These are phyloP conservation scores for Penicillium bovifimosum DNA, from an alignment of 495 filamentous ascomycete genomes.

Conservation along the genomic window DNA sequence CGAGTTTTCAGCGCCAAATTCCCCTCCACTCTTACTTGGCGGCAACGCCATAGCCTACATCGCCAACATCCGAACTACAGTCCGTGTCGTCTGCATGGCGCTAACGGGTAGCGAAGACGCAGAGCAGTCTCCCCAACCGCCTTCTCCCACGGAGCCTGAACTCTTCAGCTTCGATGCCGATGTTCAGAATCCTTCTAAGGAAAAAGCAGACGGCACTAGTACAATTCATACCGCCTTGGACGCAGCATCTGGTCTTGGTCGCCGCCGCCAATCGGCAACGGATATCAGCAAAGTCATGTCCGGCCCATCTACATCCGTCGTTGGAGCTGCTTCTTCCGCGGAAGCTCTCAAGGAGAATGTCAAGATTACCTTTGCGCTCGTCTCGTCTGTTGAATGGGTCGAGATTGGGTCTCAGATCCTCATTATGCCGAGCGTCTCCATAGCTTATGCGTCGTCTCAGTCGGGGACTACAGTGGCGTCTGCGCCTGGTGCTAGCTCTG, in stretches of 20 bases:
- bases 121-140: conserved; percentile 24
- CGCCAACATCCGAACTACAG: conserved; percentile 77
- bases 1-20: conserved; percentile 36
- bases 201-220: conserved; percentile 6
- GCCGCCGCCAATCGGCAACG: conserved; percentile 9
- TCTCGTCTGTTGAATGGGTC: conserved; percentile 76
- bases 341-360: conserved; percentile 34
- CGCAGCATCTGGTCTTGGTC: not conserved
- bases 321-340: conserved; percentile 14
- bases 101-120: conserved; percentile 33
- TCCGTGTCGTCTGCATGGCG: conserved; percentile 57
- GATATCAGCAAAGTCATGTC: conserved; percentile 26
- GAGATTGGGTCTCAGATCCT: conserved; percentile 74
- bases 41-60: conserved; percentile 74
- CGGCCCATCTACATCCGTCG: not conserved
- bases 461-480: conserved; percentile 23
- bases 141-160: conserved; percentile 43
- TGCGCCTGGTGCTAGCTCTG: conserved; percentile 10
- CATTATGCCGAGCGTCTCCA: conserved; percentile 59
- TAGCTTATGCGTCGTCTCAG: conserved; percentile 21
- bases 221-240: not conserved
- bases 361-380: conserved; percentile 69
- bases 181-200: conserved; percentile 34
- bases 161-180: conserved; percentile 63
- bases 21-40: conserved; percentile 47